Evolutionary conservation across 2,329 filamentous ascomycete species (phyloP).

Genomic region (Davidsoniella virescens): DNA sequence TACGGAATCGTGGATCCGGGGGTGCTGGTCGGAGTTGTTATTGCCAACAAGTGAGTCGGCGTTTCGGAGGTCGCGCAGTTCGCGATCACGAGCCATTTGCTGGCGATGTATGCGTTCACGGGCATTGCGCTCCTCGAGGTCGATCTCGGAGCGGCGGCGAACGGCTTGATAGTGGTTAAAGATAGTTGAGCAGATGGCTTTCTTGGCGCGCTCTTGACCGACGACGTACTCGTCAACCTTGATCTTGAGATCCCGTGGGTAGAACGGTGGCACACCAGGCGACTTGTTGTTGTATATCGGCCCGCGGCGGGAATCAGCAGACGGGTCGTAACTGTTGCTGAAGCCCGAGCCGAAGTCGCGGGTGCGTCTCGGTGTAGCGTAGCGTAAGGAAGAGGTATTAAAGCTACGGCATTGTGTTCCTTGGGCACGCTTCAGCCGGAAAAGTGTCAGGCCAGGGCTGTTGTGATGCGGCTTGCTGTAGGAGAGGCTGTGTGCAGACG

Average conservation of each 20-base stretch:
- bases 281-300: constrained; percentile 40
- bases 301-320: constrained; percentile 34
- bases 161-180: constrained; percentile 94
- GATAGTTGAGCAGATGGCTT: constrained; percentile 79
- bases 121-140: constrained; percentile 43
- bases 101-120: constrained; percentile 55
- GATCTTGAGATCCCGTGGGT: constrained; percentile 60
- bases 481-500: too few relatives aligned
- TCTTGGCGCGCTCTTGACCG: constrained; percentile 87
- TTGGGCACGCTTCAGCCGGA: constrained; percentile 1
- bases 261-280: constrained; percentile 44
- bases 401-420: constrained; percentile 14
- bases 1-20: constrained; percentile 5
- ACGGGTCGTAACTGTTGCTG: constrained; percentile 42
- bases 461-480: too few relatives aligned
- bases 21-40: constrained; percentile 13
- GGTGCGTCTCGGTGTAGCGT: constrained; percentile 23
- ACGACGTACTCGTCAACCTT: constrained; percentile 93
- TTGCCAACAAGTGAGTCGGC: constrained; percentile 4
- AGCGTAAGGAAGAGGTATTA: constrained; percentile 15
- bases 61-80: constrained; percentile 20
- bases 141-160: constrained; percentile 60
- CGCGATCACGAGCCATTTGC: constrained; percentile 51
- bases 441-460: constrained; percentile 2
- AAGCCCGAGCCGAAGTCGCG: constrained; percentile 40